Evolutionary conservation across 2,329 filamentous ascomycete genomes (phyloP), one percentile per base, ranked within the genome.

Genomic region (Arthrocladium fulminans): DNA sequence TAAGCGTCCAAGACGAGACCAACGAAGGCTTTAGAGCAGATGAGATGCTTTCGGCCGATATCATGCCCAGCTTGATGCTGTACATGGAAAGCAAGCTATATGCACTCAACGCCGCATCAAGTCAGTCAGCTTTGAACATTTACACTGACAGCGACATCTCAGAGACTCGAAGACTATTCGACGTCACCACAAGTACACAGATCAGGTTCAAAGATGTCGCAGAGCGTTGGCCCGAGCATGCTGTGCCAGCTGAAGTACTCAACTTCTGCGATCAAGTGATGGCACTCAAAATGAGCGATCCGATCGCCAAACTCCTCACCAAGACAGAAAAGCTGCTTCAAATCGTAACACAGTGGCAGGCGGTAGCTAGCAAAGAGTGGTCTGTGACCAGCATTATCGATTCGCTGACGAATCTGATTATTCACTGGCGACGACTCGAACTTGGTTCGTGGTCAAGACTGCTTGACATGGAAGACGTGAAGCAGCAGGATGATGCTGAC

Each of bases 271-370:
- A 85, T 48, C 81, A 85, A 55, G 73, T 94, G 0, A 73, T 94
- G 1, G 76, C 83, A 47, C 79, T 95, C 58, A 74, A 79, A 19
- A 82, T 96, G 58, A 77, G 79, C 1, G 88, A 95, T 48, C 89
- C 92, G 0, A 73, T 98, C 3, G 88, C 88, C 1, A 89, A 85
- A 59, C 81, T 94, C 49, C 77, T 98, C 45, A 86, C 84, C 1
- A 87, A 85, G 61, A 76, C 92, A 2, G 94, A 99, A 65, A 88
- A 90, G 54, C 73, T 99, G 3, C 86, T 97, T 66, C 76, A 74
- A 0, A 82, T 84, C 55, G 79, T 98, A 42, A 83, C 96, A 54
- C 88, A 97, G 66, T 99, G 92, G 92, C 88, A 98, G 63, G 82
- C 84, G 35, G 89, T 95, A 66, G 89, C 90, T 2, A 94, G 87